Percentiles rank a stretch among this genome's conserved stretches.
Evolutionary conservation across 441 rosid genomes (phyloP).

Genomic region (Theobroma grandiflorum): DNA sequence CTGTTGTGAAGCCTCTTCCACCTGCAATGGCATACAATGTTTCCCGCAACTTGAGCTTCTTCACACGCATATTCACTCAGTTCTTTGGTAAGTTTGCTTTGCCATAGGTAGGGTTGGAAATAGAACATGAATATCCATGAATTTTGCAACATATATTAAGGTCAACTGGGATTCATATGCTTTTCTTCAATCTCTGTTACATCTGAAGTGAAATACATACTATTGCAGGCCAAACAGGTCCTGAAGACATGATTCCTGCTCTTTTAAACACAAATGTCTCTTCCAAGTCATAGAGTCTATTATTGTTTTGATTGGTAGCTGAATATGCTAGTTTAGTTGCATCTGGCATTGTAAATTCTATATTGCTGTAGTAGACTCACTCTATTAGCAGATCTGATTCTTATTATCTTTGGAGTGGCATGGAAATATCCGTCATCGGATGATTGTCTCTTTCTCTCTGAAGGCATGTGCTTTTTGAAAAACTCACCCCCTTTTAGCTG

Average conservation of each 20-base stretch:
- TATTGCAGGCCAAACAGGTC: background rate
- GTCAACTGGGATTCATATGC: background rate
- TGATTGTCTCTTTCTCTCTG: background rate
- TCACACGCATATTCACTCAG: conserved; percentile 95
- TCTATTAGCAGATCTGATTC: background rate
- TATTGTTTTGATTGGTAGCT: background rate
- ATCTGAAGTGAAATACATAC: background rate
- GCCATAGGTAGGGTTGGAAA: background rate
- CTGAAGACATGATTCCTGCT: background rate
- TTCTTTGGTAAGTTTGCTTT: conserved; percentile 78
- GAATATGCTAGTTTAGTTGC: background rate
- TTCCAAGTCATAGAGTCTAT: background rate
- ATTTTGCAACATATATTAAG: background rate
- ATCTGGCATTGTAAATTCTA: background rate
- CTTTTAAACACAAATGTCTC: background rate
- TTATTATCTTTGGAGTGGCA: background rate
- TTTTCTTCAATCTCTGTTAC: conserved; percentile 8
- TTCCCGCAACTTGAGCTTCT: conserved; percentile 94
- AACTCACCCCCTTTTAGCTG: background rate
- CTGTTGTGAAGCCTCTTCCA: conserved; percentile 97
- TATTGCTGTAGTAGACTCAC: background rate
- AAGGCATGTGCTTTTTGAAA: background rate
- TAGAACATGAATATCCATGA: conserved; percentile 21
- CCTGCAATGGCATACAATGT: conserved; percentile 86
- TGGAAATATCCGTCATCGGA: background rate